Percentiles rank a stretch among this genome's conserved stretches.
Conservation (phyloP, 2,329 filamentous ascomycete species). For the Diaporthe amygdali region DNA sequence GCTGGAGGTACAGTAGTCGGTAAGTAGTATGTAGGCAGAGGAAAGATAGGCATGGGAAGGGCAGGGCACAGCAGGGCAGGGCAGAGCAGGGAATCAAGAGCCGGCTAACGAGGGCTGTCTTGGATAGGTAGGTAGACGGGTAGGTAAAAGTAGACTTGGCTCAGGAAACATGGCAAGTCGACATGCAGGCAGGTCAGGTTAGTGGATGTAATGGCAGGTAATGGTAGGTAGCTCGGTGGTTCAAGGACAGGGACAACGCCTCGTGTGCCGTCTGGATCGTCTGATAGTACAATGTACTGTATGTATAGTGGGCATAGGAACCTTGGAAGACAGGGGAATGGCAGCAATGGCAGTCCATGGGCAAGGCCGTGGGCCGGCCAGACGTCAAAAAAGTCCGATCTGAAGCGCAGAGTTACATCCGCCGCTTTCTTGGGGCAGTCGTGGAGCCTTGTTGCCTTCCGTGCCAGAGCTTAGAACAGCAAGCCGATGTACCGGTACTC, state of each 20-base stretch:
- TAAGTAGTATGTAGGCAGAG: background rate
- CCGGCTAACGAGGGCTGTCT: constrained; percentile 18
- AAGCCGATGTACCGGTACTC: constrained; percentile 16
- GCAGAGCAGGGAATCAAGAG: constrained; percentile 18
- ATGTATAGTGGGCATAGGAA: constrained; percentile 7
- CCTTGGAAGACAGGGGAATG: constrained; percentile 10
- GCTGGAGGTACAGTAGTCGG: constrained; percentile 2
- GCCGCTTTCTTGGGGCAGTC: constrained; percentile 1
- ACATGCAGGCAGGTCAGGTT: constrained; percentile 11
- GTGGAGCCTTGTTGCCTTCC: background rate
- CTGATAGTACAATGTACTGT: constrained; percentile 12
- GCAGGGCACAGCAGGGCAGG: background rate
- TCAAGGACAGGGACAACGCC: constrained; percentile 14
- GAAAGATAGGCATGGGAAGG: background rate
- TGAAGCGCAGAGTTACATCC: constrained; percentile 16
- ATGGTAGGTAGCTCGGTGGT: constrained; percentile 25
- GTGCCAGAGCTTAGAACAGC: background rate
- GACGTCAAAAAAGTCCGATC: constrained; percentile 12
- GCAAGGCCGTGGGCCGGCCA: background rate
- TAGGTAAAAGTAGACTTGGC: too few species aligned
- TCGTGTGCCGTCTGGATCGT: constrained; percentile 18
- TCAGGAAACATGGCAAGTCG: constrained; percentile 2
- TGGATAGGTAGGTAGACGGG: background rate
- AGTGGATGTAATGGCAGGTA: constrained; percentile 14
- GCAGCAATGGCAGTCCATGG: background rate